Evolutionary conservation across 768 basidiomycete species (phyloP).

Genomic region (Mrakia frigida): DNA sequence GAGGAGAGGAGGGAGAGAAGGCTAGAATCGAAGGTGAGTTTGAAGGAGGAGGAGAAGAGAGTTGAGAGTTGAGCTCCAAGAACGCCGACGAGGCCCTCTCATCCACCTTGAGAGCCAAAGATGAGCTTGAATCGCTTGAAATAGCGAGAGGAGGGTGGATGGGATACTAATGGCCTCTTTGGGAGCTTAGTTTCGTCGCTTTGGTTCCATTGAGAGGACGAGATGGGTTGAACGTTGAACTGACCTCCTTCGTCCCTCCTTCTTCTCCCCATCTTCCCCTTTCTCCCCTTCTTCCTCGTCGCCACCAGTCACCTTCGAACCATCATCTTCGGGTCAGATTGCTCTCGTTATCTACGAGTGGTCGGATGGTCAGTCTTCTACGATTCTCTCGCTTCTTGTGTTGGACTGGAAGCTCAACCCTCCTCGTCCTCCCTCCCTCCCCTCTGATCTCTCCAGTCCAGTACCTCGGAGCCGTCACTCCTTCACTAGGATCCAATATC

Average conservation of each 20-base stretch:
- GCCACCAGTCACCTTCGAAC: conserved; percentile 53
- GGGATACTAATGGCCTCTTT: too few species aligned
- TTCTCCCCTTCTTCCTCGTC: neutral
- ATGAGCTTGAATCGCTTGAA: neutral
- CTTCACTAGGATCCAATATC: conserved; percentile 33
- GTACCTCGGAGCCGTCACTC: conserved; percentile 61
- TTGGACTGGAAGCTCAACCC: too few species aligned
- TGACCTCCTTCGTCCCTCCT: neutral
- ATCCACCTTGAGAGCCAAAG: neutral
- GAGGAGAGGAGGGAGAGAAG: conserved; percentile 5
- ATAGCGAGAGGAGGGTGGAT: neutral
- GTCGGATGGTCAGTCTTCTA: conserved; percentile 55
- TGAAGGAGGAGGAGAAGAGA: neutral
- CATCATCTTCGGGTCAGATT: conserved; percentile 72
- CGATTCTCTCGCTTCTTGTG: too few species aligned
- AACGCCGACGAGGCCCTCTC: neutral
- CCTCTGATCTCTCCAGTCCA: conserved; percentile 40
- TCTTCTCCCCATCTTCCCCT: neutral
- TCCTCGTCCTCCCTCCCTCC: neutral
- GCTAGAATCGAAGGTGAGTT: conserved; percentile 11
- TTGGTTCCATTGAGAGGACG: neutral
- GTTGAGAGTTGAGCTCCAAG: neutral
- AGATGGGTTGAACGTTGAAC: neutral
- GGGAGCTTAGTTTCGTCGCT: neutral
- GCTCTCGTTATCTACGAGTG: conserved; percentile 97